Base-by-base conservation (phyloP, 169 alveolate species). In the Babesia divergens region DNA sequence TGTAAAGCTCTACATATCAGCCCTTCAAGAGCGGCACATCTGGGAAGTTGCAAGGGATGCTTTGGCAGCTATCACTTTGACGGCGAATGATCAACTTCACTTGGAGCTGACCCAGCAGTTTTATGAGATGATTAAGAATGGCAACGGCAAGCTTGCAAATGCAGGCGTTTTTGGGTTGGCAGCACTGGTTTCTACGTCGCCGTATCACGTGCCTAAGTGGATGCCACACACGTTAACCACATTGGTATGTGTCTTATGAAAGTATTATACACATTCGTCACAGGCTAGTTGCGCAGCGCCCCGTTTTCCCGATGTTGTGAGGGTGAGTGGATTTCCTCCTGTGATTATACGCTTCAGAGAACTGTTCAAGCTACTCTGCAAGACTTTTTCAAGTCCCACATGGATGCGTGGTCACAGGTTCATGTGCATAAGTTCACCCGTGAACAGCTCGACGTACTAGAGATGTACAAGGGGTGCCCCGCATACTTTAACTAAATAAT, bases 391-490 rank as follows among this genome's bases (percentile, higher is more conserved):
- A 86, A 86, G 62, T 65, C 90, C 11, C 92, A 86, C 65, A 74
- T 72, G 65, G 92, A 86, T 65, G 92, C 87, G 18, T 86, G 92
- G 92, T 40, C 64, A 37, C 68, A 65, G 83, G 72, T 82, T 49
- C 69, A 86, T 74, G 65, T 64, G 34, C 64, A 84, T 54, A 77
- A 66, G 46, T 86, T 86, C 68, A 84, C 82, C 54, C 66, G 56
- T 16, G 65, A 69, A 53, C 92, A 86, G 69, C 70, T 86, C 26
- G 92, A 86, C 44, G 52, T 80, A 43, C 60, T 86, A n/a, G 89
- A 86, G 62, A 84, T 56, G 38, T 79, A 84, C 72, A 86, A 84
- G 74, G 92, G 92, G 35, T 79, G 90, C 18, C 92, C 92, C 11
- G 37, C 82, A 6, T 86, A 86, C 83, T 86, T 86, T 66, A 69